Percentiles rank a stretch among this genome's conserved stretches.
Conservation (phyloP, 2,329 filamentous ascomycete genomes). For the Aspergillus pseudoterreus region DNA sequence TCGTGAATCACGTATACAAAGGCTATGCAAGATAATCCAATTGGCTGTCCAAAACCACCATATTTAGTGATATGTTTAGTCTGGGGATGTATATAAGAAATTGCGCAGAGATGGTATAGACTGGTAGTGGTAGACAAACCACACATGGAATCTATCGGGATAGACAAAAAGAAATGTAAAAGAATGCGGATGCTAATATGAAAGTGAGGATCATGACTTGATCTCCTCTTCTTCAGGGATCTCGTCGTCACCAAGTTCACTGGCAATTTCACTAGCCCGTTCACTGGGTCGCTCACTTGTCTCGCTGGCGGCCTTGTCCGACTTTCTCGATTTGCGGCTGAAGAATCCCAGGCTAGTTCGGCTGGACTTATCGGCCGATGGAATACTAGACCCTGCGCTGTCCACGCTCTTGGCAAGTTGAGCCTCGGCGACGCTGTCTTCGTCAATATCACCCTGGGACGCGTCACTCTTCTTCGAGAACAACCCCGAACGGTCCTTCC, state of each 20-base stretch:
- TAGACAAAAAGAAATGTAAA: too few relatives aligned
- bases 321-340: constrained; percentile 45
- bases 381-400: constrained; percentile 37
- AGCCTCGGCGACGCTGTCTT: constrained; percentile 37
- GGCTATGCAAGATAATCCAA: neutral
- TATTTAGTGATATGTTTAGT: neutral
- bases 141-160: neutral
- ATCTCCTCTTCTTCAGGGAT: constrained; percentile 27
- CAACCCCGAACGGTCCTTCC: constrained; percentile 48
- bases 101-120: neutral
- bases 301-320: constrained; percentile 40
- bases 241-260: constrained; percentile 41
- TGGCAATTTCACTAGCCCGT: constrained; percentile 33
- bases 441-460: constrained; percentile 43
- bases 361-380: constrained; percentile 41
- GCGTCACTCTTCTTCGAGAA: constrained; percentile 46
- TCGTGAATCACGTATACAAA: too few relatives aligned
- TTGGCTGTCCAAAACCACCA: neutral
- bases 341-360: constrained; percentile 47
- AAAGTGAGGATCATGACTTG: neutral
- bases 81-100: neutral
- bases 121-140: neutral
- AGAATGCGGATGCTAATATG: neutral
- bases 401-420: constrained; percentile 44
- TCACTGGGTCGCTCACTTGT: constrained; percentile 43